These are phyloP conservation scores for Boletus holoroseus DNA, from an alignment of 1,284 basidiomycete species.

Conservation along the genomic window DNA sequence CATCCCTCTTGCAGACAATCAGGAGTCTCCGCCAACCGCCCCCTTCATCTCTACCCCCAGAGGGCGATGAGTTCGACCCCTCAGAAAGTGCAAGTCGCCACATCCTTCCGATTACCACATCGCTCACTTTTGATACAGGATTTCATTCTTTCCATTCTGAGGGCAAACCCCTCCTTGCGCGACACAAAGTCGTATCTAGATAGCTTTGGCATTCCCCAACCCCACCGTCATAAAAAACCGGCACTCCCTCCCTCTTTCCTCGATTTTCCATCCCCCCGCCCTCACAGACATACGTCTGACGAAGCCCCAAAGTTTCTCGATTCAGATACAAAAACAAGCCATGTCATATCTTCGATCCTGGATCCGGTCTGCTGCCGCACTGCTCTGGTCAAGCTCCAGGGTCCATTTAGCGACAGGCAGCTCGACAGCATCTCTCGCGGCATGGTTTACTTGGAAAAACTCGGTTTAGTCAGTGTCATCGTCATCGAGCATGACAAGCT, in stretches of 20 bases:
- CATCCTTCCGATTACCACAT: not conserved
- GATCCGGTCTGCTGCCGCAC: slow-evolving; percentile 79
- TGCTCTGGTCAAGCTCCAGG: slow-evolving; percentile 95
- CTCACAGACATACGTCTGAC: slow-evolving; percentile 11
- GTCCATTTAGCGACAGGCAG: slow-evolving; percentile 94
- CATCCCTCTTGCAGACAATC: slow-evolving; percentile 40
- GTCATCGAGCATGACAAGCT: slow-evolving; percentile 89
- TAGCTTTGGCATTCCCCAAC: slow-evolving; percentile 66
- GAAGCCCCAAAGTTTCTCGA: slow-evolving; percentile 25
- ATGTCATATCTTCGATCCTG: slow-evolving; percentile 76
- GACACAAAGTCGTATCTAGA: slow-evolving; percentile 89
- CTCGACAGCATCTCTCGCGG: slow-evolving; percentile 91
- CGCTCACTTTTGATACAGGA: slow-evolving; percentile 52
- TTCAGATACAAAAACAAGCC: slow-evolving; percentile 32
- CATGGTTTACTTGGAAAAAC: slow-evolving; percentile 91
- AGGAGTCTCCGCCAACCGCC: slow-evolving; percentile 39
- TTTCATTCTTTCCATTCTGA: slow-evolving; percentile 92
- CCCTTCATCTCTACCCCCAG: slow-evolving; percentile 24
- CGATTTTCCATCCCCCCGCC: slow-evolving; percentile 11
- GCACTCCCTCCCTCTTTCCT: slow-evolving; percentile 25
- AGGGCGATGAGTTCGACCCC: slow-evolving; percentile 44
- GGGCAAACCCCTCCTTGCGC: slow-evolving; percentile 86
- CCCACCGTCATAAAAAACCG: slow-evolving; percentile 25
- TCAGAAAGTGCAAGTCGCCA: slow-evolving; percentile 45
- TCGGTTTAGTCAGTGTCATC: slow-evolving; percentile 92